phyloP scores from a whole-genome alignment of 768 basidiomycete genomes.

The Boletus huronensis region DNA sequence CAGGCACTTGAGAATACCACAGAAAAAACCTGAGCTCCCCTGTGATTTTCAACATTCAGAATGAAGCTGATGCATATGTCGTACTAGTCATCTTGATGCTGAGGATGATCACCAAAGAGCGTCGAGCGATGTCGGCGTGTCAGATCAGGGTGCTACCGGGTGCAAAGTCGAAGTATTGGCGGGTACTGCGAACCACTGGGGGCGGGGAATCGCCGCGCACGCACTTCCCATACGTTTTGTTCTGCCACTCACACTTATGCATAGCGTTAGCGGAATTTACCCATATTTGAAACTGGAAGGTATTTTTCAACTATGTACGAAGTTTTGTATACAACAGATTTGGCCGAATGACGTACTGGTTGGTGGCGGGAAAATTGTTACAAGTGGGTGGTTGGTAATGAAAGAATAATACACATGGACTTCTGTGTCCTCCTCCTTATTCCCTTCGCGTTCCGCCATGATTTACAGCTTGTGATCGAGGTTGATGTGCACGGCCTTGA shows the following conservation, averaged over 20 bases:
- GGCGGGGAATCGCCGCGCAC: too few species aligned
- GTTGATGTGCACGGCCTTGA: slow-evolving; percentile 45
- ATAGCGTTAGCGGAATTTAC: not conserved
- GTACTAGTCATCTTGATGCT: not conserved
- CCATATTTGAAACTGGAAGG: too few species aligned
- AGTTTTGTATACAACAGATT: not conserved
- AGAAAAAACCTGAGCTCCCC: too few species aligned
- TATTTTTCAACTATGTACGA: not conserved
- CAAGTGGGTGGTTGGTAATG: too few species aligned
- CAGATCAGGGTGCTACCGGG: not conserved
- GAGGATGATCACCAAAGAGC: not conserved
- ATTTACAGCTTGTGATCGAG: slow-evolving; percentile 29
- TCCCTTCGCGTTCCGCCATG: not conserved
- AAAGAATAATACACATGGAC: not conserved
- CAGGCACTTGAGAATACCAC: not conserved
- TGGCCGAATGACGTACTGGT: not conserved
- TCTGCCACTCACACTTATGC: too few species aligned
- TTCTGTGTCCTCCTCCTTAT: not conserved
- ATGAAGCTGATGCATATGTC: not conserved
- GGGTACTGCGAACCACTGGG: too few species aligned
- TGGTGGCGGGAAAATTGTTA: too few species aligned
- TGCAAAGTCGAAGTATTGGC: not conserved
- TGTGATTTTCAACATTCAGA: not conserved
- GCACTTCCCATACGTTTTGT: too few species aligned
- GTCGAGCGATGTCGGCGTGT: not conserved